phyloP scores from a whole-genome alignment of 495 filamentous ascomycete species.

The Neurospora hispaniola region DNA sequence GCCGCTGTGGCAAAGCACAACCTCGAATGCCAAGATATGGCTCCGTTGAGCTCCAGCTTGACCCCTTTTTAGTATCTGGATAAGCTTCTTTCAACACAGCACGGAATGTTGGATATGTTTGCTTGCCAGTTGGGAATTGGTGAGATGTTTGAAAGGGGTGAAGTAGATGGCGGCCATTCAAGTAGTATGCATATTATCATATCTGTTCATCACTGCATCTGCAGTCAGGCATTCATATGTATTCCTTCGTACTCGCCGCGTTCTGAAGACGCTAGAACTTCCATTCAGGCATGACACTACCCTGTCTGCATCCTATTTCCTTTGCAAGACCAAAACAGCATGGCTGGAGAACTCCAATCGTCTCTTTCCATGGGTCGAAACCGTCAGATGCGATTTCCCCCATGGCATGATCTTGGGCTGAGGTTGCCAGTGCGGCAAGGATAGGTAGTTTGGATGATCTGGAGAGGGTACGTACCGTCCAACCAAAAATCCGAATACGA shows the following conservation, averaged over 20 bases:
- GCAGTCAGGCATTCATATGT: not conserved
- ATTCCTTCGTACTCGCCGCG: not conserved
- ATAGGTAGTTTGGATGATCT: not conserved
- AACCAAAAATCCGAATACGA: conserved; percentile 26
- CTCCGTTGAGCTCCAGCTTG: not conserved
- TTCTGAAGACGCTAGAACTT: not conserved
- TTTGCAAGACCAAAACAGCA: not conserved
- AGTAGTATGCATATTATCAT: not conserved
- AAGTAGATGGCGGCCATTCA: not conserved
- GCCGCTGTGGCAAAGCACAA: not conserved
- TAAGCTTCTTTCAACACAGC: not conserved
- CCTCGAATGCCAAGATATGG: not conserved
- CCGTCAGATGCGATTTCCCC: not conserved
- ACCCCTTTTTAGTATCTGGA: not conserved
- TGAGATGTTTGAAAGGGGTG: not conserved
- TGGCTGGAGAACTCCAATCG: not conserved
- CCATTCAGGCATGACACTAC: not conserved
- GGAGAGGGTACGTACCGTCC: conserved; percentile 1
- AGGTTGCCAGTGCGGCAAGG: not conserved
- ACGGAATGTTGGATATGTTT: not conserved
- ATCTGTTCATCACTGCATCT: not conserved
- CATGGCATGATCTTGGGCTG: conserved; percentile 13
- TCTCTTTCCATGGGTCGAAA: not conserved
- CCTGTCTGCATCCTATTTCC: not conserved
- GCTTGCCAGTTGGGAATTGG: not conserved